These are phyloP conservation scores for Geotrichum macrosporum DNA, from an alignment of 1,139 yeast genomes.

Conservation along the genomic window DNA sequence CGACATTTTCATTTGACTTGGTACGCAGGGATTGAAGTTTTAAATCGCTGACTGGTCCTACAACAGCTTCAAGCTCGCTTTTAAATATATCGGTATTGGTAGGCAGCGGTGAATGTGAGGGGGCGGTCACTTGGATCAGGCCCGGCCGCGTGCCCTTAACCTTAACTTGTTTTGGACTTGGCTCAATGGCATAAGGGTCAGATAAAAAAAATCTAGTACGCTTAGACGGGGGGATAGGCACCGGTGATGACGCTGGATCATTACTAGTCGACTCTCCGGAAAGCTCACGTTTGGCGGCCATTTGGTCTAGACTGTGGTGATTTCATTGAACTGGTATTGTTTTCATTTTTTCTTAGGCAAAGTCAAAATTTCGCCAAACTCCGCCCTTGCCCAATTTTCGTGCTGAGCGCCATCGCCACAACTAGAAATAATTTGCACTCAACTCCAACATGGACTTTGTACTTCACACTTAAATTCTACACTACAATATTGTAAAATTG, in stretches of 20 bases:
- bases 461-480: too few relatives aligned
- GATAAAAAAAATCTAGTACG: slow-evolving; percentile 1
- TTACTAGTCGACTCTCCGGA: not conserved
- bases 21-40: slow-evolving; percentile 23
- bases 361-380: too few relatives aligned
- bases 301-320: too few relatives aligned
- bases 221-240: slow-evolving; percentile 2
- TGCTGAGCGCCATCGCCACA: too few relatives aligned
- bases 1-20: slow-evolving; percentile 31
- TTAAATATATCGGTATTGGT: slow-evolving; percentile 18
- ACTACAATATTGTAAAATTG: not conserved
- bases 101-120: not conserved
- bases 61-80: slow-evolving; percentile 27
- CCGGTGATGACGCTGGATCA: not conserved
- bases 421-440: too few relatives aligned
- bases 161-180: too few relatives aligned
- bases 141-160: too few relatives aligned
- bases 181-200: not conserved
- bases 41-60: slow-evolving; percentile 28
- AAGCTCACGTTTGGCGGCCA: too few relatives aligned
- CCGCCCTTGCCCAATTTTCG: too few relatives aligned
- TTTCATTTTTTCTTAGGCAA: too few relatives aligned
- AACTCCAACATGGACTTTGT: too few relatives aligned
- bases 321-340: too few relatives aligned
- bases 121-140: not conserved